These are phyloP conservation scores for Fusarium haematococcum DNA, from an alignment of 2,329 filamentous ascomycete species.

Conservation along the genomic window DNA sequence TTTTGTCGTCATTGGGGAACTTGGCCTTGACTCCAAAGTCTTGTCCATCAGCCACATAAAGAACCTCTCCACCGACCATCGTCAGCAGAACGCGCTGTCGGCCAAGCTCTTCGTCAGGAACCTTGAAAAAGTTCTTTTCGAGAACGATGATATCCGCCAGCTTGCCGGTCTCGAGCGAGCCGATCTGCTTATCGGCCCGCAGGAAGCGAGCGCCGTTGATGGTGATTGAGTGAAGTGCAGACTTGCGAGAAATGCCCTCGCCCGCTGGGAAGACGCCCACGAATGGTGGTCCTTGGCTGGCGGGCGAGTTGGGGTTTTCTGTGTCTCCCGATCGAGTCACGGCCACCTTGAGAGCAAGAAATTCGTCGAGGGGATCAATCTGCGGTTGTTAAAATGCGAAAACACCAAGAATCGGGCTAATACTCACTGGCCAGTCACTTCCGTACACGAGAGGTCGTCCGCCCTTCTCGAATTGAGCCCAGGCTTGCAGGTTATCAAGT, in stretches of 20 bases:
- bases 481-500: slow-evolving; percentile 44
- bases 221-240: slow-evolving; percentile 38
- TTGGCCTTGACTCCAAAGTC: slow-evolving; percentile 41
- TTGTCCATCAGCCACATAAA: slow-evolving; percentile 41
- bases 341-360: slow-evolving; percentile 43
- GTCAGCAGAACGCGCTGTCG: slow-evolving; percentile 42
- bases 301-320: slow-evolving; percentile 41
- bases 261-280: slow-evolving; percentile 36
- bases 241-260: slow-evolving; percentile 36
- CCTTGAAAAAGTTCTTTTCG: slow-evolving; percentile 42
- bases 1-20: slow-evolving; percentile 38
- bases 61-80: slow-evolving; percentile 43
- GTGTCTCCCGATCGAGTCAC: slow-evolving; percentile 44
- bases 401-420: too few species aligned
- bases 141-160: slow-evolving; percentile 43
- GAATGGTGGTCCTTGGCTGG: slow-evolving; percentile 33
- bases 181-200: slow-evolving; percentile 40
- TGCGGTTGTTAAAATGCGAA: slow-evolving; percentile 1
- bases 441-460: slow-evolving; percentile 39
- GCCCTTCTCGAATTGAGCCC: slow-evolving; percentile 29
- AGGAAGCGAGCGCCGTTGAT: slow-evolving; percentile 41
- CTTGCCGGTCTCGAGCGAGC: slow-evolving; percentile 43
- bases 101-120: slow-evolving; percentile 39
- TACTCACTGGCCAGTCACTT: slow-evolving; percentile 46
- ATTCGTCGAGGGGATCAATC: slow-evolving; percentile 46